A percentile compares a stretch with the other conserved stretches of the same genome.
phyloP scores from a whole-genome alignment of 306 rosid genomes.

The Lathyrus aphaca region DNA sequence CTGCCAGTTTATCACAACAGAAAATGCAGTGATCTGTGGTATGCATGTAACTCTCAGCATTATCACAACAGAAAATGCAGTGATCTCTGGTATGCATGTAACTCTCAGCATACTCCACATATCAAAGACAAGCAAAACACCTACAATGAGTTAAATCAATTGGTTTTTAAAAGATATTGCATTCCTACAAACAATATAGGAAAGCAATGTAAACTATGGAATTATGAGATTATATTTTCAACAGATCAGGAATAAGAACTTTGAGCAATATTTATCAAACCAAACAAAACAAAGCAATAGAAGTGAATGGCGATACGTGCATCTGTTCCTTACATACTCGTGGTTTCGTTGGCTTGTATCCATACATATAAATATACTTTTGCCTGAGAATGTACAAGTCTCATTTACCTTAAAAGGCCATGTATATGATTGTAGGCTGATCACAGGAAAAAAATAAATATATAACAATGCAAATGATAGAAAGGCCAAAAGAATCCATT shows the following conservation, averaged over 20 bases:
- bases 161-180: background rate
- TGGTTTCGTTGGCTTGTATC: background rate
- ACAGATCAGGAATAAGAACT: background rate
- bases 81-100: background rate
- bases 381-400: background rate
- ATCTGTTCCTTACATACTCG: background rate
- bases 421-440: background rate
- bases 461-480: background rate
- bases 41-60: background rate
- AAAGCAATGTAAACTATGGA: background rate
- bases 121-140: background rate
- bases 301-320: background rate
- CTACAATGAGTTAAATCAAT: background rate
- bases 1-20: background rate
- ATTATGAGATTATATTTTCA: background rate
- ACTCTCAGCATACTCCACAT: background rate
- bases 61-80: background rate
- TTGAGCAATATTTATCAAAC: background rate
- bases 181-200: background rate
- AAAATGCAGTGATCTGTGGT: background rate
- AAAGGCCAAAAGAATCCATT: background rate
- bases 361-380: no score
- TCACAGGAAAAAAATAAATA: background rate
- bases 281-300: background rate
- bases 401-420: background rate